A percentile compares a stretch with the other conserved stretches of the same genome.
Conservation (phyloP, 192 early-diverging fungal genomes). For the Linnemannia hyalina region DNA sequence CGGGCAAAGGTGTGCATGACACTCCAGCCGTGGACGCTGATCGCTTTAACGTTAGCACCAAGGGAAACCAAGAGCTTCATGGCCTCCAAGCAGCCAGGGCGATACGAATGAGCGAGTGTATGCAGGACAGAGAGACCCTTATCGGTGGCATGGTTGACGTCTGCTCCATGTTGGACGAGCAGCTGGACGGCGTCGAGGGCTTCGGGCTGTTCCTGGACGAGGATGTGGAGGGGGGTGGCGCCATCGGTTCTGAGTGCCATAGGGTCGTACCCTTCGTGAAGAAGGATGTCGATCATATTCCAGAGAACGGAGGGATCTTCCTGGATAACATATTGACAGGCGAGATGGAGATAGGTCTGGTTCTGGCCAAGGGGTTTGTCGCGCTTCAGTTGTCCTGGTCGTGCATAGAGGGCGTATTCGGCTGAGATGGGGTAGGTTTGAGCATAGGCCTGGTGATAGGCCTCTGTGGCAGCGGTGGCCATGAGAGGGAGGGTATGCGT, state of each 20-base stretch:
- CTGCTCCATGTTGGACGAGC: conserved; percentile 68
- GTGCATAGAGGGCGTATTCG: conserved; percentile 49
- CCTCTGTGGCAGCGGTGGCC: conserved; percentile 24
- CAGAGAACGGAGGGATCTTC: conserved; percentile 41
- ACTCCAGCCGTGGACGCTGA: conserved; percentile 77
- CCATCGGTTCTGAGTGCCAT: conserved; percentile 45
- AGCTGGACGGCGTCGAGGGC: conserved; percentile 55
- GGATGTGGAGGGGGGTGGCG: conserved; percentile 45
- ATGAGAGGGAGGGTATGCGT: conserved; percentile 34
- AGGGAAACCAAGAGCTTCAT: conserved; percentile 65
- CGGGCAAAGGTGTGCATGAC: conserved; percentile 61
- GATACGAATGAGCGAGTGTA: conserved; percentile 56
- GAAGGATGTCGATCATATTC: conserved; percentile 56
- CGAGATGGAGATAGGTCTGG: conserved; percentile 52
- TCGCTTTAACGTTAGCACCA: conserved; percentile 73
- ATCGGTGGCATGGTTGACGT: conserved; percentile 59
- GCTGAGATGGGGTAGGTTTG: conserved; percentile 23
- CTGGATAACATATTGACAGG: conserved; percentile 40
- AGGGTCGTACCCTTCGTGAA: conserved; percentile 49
- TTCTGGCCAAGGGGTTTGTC: conserved; percentile 46
- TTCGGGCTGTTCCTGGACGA: conserved; percentile 53
- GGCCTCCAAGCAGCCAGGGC: conserved; percentile 71
- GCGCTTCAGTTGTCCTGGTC: conserved; percentile 46
- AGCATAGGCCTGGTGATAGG: neutral
- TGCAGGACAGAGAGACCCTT: conserved; percentile 49